Base-by-base conservation (phyloP, 345 rosid genomes). In the Populus pruinosa region DNA sequence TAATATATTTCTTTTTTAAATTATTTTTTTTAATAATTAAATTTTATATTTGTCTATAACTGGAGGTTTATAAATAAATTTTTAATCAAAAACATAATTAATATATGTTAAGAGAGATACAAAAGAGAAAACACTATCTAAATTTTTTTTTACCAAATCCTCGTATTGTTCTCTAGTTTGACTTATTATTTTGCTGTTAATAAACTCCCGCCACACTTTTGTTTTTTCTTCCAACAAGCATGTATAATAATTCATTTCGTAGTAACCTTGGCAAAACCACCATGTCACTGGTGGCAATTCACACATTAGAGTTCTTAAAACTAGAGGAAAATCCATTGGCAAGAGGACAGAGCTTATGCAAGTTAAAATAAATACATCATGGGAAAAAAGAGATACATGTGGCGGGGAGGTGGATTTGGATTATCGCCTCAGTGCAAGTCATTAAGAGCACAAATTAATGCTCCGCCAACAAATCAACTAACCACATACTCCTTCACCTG, bases 401-500 rank as follows among this genome's bases (percentile, higher is more conserved):
- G 13, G 29, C 1, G 27, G 10, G 14, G 63, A 5, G 29, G 14
- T n/a, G 63, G 14, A 59, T 21, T n/a, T 8, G 47, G 18, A 14
- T 35, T 8, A 72, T 27, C 50, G 59, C 73, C 35, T 50, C 44
- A 10, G 21, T 0, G 17, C 50, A 66, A 61, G 78, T 81, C 78
- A 83, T 87, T 74, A 78, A 86, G 50, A 67, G 27, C 70, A 59
- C 68, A 68, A 75, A 85, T 92, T 87, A 92, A 93, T 92, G 94
- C 55, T 72, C 85, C 90, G 87, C 89, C 89, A 83, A 76, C 74
- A 73, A 77, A 87, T 89, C 96, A 91, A 89, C 97, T 84, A 92
- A 93, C 97, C 76, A 69, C 92, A 80, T 72, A 78, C 90, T 83
- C 83, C 76, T 82, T 83, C 88, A 87, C 90, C 93, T 87, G 88